Evolutionary conservation across 129 eudicot genomes (phyloP), one percentile per base, ranked within the genome.

Genomic region (Dittrichia graveolens): DNA sequence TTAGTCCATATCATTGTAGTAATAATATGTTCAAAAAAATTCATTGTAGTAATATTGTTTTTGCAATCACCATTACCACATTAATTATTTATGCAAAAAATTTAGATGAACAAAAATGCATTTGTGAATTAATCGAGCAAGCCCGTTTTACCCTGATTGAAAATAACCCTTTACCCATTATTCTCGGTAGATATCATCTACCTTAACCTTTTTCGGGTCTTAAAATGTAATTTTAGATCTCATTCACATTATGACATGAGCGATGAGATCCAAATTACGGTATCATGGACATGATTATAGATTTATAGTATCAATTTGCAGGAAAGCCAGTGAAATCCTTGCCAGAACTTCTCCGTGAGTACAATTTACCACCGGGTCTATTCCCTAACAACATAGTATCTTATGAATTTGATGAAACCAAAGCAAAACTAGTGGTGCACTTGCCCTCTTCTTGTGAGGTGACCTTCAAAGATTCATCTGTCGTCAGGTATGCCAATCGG

Each of bases 361-460:
- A 79, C 83, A 85, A 85, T 52, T 56, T 85, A 55, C 90, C 90
- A 24, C 61, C 80, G 7, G 87, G 87, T 58, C 78, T 85, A 56
- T 85, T 85, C 69, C 90, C 90, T 39, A 70, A 79, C 48, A 85
- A 85, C 85, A 77, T 86, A 73, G 66, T 77, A 8, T 82, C 86
- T 73, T 85, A 85, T 40, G 90, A 85, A 70, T 85, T 82, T 31
- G 90, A 85, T 58, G 84, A 79, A 68, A 65, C 83, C 35, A 85
- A 85, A 67, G 80, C 83, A 60, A 82, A 82, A 67, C 57, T 85
- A 14, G 69, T 81, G 44, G 90, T 85, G 16, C 70, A 82, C 69
- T 67, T 85, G 80, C 90, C 90, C 7, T 77, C 81, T 16, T 48
- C 87, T 13, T 85, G 86, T 45, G 90, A 82, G 82, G 80, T 85